Percentiles rank a stretch among this genome's conserved stretches.
phyloP scores from a whole-genome alignment of 2,329 filamentous ascomycete species.

The Penicillium sp. region DNA sequence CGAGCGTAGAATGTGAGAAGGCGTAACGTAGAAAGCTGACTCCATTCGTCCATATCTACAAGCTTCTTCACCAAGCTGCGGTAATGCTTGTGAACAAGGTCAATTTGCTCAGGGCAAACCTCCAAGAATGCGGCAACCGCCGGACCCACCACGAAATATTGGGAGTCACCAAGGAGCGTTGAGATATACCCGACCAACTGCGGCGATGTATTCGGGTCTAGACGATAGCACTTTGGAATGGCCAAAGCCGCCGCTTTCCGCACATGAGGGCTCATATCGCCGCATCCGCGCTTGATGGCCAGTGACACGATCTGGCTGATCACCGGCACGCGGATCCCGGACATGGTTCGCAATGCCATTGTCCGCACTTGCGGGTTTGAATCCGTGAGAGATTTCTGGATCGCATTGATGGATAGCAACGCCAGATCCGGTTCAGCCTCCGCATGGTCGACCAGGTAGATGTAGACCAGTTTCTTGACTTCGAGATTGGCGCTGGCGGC shows the following conservation, averaged over 20 bases:
- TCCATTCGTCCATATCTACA: constrained; percentile 99
- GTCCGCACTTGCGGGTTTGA: constrained; percentile 85
- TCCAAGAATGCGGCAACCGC: constrained; percentile 87
- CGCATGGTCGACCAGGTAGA: constrained; percentile 94
- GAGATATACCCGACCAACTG: constrained; percentile 80
- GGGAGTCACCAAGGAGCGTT: constrained; percentile 78
- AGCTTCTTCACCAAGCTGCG: constrained; percentile 80
- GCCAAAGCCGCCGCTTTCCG: constrained; percentile 89
- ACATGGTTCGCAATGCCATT: constrained; percentile 94
- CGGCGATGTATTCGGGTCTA: constrained; percentile 82
- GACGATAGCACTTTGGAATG: constrained; percentile 90
- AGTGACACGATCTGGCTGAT: constrained; percentile 97
- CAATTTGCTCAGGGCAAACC: constrained; percentile 80
- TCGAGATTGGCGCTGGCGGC: constrained; percentile 90
- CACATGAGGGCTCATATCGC: constrained; percentile 92
- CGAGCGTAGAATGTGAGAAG: constrained; percentile 83
- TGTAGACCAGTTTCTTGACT: constrained; percentile 97
- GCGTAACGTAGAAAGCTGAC: constrained; percentile 77
- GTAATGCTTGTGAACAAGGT: constrained; percentile 89
- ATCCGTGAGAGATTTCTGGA: constrained; percentile 95
- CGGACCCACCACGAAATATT: constrained; percentile 94
- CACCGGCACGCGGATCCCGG: constrained; percentile 91
- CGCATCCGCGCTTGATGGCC: constrained; percentile 89
- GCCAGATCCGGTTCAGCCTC: constrained; percentile 94
- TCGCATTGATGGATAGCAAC: constrained; percentile 95